Base-by-base conservation (phyloP, 2,329 filamentous ascomycete species). In the Diaporthe sp. region DNA sequence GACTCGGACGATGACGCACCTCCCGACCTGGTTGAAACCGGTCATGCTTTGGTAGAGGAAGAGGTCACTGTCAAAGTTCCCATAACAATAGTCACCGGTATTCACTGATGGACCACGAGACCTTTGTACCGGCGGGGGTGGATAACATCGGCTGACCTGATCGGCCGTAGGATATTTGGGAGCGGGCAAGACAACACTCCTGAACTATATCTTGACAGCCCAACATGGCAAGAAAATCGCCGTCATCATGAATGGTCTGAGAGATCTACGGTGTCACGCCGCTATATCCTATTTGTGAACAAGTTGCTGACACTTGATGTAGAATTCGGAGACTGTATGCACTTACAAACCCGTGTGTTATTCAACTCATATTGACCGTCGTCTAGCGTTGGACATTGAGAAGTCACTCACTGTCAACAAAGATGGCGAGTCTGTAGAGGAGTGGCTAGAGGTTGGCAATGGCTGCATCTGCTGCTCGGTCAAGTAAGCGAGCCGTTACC, bases 401-500 rank as follows among this genome's bases (percentile, higher is more conserved):
- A 98, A 98, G 83, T 96, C 95, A 58, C 89, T 99, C 77, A 98
- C 96, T 0, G 92, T 99, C 79, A 98, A 93, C 82, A 92, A 96
- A 82, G 94, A 93, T 76, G 94, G 92, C 53, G 91, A 96, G 81
- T 90, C 95, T 81, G 94, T 96, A 9, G 93, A 97, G 82, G 95
- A 98, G 87, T 99, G 97, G 94, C 91, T 99, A 39, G 96, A 98
- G 77, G 92, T 99, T 72, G 95, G 95, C 71, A 99, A 99, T 80
- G 97, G 97, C 77, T 99, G 97, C 83, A 95, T 99, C 79, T 99
- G 97, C 86, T 99, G 97, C 85, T 98, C 95, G 4, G 96, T 98
- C 80, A 99, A 98, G 92, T 96, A 88, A 75, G 82, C 78, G 49
- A 73, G 47, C 10, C 20, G 8, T 47, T 34, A n/a, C 37, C 17